Percentiles rank a stretch among this genome's conserved stretches.
These are phyloP conservation scores for Corchorus olitorius DNA, from an alignment of 345 rosid genomes.

Conservation along the genomic window DNA sequence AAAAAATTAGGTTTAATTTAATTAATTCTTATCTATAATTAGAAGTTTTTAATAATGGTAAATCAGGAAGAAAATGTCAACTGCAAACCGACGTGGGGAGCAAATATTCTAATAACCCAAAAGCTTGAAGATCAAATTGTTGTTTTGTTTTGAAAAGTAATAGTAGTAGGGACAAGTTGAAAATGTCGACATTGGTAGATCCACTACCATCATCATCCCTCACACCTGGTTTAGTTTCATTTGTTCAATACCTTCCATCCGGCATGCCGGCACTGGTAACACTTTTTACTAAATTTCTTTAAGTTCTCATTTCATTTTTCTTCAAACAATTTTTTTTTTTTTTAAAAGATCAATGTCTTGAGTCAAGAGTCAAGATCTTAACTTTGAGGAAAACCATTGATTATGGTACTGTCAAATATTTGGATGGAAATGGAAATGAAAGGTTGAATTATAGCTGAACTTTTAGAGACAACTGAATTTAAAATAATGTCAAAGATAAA, in stretches of 20 bases:
- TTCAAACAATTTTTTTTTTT: too few relatives aligned
- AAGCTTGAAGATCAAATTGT: neutral
- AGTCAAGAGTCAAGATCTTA: neutral
- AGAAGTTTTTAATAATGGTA: neutral
- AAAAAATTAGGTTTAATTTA: too few relatives aligned
- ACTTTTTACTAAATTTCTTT: neutral
- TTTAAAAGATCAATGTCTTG: too few relatives aligned
- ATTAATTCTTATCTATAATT: too few relatives aligned
- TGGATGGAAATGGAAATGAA: too few relatives aligned
- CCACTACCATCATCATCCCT: neutral
- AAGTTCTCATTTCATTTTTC: too few relatives aligned
- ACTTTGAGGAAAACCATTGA: neutral
- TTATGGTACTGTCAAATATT: too few relatives aligned
- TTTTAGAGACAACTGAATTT: too few relatives aligned
- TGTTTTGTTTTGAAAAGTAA: too few relatives aligned
- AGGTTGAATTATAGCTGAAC: too few relatives aligned
- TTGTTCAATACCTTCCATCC: neutral
- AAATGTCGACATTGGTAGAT: neutral
- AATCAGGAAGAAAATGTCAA: neutral
- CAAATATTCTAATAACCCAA: neutral
- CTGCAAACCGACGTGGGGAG: neutral
- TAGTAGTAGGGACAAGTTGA: neutral
- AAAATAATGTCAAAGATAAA: too few relatives aligned
- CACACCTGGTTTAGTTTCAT: neutral
- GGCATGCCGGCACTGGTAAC: neutral